Evolutionary conservation across 1,139 yeast species (phyloP), one percentile per base, ranked within the genome.

Genomic region (Hyphopichia burtonii): DNA sequence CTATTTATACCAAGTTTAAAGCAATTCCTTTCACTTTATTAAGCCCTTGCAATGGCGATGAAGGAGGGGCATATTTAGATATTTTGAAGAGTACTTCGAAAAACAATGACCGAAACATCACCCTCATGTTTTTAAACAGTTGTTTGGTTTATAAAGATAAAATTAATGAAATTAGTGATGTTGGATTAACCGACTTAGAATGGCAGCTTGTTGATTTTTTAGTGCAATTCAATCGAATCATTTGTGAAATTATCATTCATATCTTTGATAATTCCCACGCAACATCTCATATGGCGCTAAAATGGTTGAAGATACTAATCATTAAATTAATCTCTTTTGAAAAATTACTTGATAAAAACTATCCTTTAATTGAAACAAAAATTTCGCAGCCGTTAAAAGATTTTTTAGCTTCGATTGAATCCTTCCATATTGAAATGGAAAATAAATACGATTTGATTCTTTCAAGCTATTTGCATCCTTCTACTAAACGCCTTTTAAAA

Each of bases 391-490:
- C 43, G 4, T 22, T 45, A 4, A 22, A 31, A 5, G 41, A 38
- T 3, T 30, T 48, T 4, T 35, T 43, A 18, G 42, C 38, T 10
- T 35, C 34, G 12, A 36, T 50, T 32, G 31, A 33, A 5, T 28
- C 36, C 7, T 41, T 48, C 25, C 61, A 56, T 43, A 30, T 37
- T 14, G 44, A 44, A 12, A 39, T 49, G 9, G 55, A 54, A 31
- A 36, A 42, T 2, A 58, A 55, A 36, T 45, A 56, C 7, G 56
- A 53, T 34, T 41, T 62, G 20, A 33, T 49, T 1, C 23, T 59
- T 4, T 47, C 65, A 4, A 49, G 59, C 18, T 63, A 61, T 45
- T 48, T 63, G 33, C 63, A 60, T 42, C 65, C 67, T 10, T 50
- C 61, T 8, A 56, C 65, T 7, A 55, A 59, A 38, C 51, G 61